Evolutionary conservation across 495 filamentous ascomycete genomes (phyloP).

Genomic region (Penicillium antarcticum): DNA sequence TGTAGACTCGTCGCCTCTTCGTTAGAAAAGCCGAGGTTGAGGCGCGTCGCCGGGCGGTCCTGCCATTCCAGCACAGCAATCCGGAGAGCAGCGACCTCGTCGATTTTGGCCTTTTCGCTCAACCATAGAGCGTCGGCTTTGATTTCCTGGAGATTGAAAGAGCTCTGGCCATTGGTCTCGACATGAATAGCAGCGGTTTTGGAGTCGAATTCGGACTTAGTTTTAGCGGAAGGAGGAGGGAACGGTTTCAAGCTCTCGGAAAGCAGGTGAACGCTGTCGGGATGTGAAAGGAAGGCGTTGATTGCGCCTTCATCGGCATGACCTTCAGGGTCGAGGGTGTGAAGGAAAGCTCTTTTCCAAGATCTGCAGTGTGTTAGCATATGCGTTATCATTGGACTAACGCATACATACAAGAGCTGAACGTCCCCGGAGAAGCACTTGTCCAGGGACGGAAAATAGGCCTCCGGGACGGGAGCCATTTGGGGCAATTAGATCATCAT

Average conservation of each 20-base stretch:
- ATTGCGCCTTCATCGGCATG: slow-evolving; percentile 47
- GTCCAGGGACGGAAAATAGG: slow-evolving; percentile 62
- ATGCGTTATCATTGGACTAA: background rate
- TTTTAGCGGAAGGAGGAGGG: slow-evolving; percentile 51
- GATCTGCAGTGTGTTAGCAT: slow-evolving; percentile 50
- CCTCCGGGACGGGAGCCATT: slow-evolving; percentile 65
- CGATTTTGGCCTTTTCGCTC: slow-evolving; percentile 68
- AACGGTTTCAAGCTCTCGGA: slow-evolving; percentile 62
- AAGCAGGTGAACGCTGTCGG: slow-evolving; percentile 62
- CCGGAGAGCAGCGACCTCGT: slow-evolving; percentile 79
- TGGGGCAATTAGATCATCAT: slow-evolving; percentile 57
- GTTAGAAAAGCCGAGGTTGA: slow-evolving; percentile 61
- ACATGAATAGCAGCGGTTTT: slow-evolving; percentile 91
- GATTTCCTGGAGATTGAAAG: slow-evolving; percentile 74
- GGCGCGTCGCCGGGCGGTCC: slow-evolving; percentile 59
- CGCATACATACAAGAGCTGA: slow-evolving; percentile 52
- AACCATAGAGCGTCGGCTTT: slow-evolving; percentile 86
- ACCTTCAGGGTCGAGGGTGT: slow-evolving; percentile 52
- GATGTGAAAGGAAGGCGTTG: slow-evolving; percentile 63
- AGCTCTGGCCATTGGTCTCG: slow-evolving; percentile 61
- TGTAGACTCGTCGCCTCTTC: slow-evolving; percentile 67
- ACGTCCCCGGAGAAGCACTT: slow-evolving; percentile 57
- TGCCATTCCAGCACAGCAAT: slow-evolving; percentile 84
- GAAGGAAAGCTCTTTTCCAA: slow-evolving; percentile 70
- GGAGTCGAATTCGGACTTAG: slow-evolving; percentile 74